These are phyloP conservation scores for Claviceps fusiformis DNA, from an alignment of 2,329 filamentous ascomycete genomes.

Conservation along the genomic window DNA sequence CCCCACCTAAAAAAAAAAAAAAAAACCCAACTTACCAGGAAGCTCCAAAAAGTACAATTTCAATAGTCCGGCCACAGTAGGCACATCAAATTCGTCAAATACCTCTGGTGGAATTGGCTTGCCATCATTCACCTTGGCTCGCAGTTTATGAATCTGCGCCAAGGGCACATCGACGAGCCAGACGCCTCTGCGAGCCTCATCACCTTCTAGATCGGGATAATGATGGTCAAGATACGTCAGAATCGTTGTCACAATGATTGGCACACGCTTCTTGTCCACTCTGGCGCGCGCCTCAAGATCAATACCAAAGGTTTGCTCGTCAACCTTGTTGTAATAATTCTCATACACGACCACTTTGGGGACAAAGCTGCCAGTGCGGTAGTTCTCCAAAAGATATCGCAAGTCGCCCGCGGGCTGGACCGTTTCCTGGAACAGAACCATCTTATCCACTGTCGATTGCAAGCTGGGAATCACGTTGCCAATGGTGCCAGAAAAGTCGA, in stretches of 20 bases:
- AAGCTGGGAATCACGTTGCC: conserved; percentile 95
- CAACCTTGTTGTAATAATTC: conserved; percentile 97
- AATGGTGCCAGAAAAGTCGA: conserved; percentile 94
- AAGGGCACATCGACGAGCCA: conserved; percentile 92
- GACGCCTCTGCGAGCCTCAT: conserved; percentile 80
- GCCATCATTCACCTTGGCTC: conserved; percentile 74
- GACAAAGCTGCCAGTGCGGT: conserved; percentile 84
- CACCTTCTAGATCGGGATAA: conserved; percentile 93
- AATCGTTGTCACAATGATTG: conserved; percentile 80
- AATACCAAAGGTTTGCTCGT: conserved; percentile 95
- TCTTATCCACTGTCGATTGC: conserved; percentile 91
- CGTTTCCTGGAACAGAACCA: conserved; percentile 98
- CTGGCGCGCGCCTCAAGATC: conserved; percentile 91
- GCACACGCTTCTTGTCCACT: conserved; percentile 90
- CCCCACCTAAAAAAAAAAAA: too few species aligned
- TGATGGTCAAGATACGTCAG: conserved; percentile 92
- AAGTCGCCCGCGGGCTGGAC: conserved; percentile 87
- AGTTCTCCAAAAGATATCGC: conserved; percentile 90
- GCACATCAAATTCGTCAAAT: conserved; percentile 80
- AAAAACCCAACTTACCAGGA: conserved; percentile 49
- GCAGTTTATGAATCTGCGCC: conserved; percentile 69
- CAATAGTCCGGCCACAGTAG: conserved; percentile 80
- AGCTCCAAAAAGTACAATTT: conserved; percentile 93
- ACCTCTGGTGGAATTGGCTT: conserved; percentile 63
- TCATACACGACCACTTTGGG: conserved; percentile 89